A percentile compares a stretch with the other conserved stretches of the same genome.
Evolutionary conservation across 2,329 filamentous ascomycete species (phyloP).

Genomic region (Fusarium euwallaceae): DNA sequence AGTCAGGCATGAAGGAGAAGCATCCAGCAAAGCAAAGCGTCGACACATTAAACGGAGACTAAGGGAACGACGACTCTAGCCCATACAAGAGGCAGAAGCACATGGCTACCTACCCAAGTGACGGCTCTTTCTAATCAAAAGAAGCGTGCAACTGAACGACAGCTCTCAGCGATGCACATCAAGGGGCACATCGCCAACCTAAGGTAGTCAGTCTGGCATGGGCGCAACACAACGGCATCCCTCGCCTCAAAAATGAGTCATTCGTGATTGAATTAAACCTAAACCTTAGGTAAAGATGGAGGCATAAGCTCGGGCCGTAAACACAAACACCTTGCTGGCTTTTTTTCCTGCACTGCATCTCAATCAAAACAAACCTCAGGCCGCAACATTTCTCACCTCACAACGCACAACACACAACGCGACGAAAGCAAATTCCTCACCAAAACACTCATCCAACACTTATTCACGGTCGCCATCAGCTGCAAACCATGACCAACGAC

Average conservation of each 20-base stretch:
- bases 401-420: background rate
- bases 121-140: no score
- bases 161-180: background rate
- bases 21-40: no score
- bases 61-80: no score
- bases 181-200: background rate
- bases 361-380: background rate
- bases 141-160: background rate
- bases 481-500: background rate
- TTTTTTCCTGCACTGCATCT: background rate
- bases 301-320: background rate
- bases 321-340: background rate
- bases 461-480: background rate
- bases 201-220: background rate
- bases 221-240: no score
- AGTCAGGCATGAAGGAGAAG: no score
- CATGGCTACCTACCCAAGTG: no score
- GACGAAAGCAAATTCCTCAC: background rate
- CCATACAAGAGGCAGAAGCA: no score
- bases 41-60: no score
- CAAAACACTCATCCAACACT: background rate
- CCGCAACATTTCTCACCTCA: background rate
- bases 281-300: background rate
- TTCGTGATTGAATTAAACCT: background rate
- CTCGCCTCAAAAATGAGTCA: no score